A percentile compares a stretch with the other conserved stretches of the same genome.
Conservation (phyloP, 2,329 filamentous ascomycete species). For the Cryphonectria radicalis region DNA sequence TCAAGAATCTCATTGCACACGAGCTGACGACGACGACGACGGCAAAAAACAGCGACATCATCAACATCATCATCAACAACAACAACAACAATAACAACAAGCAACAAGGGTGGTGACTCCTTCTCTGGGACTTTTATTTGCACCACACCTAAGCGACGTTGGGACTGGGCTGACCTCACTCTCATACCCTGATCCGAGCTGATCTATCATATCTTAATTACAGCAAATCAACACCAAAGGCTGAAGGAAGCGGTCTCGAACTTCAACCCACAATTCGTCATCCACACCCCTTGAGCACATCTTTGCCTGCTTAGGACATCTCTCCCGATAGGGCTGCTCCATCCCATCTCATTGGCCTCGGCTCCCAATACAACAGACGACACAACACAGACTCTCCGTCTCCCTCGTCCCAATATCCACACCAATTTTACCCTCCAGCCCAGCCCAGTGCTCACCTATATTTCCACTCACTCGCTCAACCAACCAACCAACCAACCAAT, state of each 20-base stretch:
- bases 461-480: background rate
- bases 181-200: background rate
- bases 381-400: background rate
- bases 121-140: background rate
- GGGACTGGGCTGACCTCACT: slow-evolving; percentile 6
- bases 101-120: background rate
- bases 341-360: background rate
- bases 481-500: background rate
- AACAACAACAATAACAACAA: no score
- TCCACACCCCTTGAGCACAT: background rate
- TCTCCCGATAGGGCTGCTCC: background rate
- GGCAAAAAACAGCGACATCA: no score
- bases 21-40: background rate
- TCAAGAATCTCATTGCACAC: background rate
- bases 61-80: no score
- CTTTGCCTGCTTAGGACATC: background rate
- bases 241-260: background rate
- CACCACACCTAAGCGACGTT: slow-evolving; percentile 14
- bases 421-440: background rate
- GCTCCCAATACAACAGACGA: background rate
- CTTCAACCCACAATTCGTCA: background rate
- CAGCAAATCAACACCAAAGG: background rate
- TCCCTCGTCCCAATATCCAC: background rate
- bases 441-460: no score
- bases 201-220: background rate